These are phyloP conservation scores for Erythrophleum ivorense DNA, from an alignment of 331 rosid species.

Conservation along the genomic window DNA sequence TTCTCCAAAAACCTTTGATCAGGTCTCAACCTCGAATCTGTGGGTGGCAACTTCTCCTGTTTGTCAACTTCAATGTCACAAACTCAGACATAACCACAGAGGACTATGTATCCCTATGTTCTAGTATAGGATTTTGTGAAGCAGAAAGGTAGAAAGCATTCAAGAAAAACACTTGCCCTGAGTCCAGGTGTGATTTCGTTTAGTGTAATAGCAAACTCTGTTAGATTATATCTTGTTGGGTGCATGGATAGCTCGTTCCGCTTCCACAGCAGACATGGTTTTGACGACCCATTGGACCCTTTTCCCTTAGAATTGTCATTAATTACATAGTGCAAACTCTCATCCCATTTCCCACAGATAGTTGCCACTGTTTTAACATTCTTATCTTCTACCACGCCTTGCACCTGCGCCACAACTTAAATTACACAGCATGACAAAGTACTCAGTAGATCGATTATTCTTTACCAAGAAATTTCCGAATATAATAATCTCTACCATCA, in stretches of 20 bases:
- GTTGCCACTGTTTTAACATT: conserved; percentile 74
- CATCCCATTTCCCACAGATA: conserved; percentile 94
- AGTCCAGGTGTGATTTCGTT: conserved; percentile 83
- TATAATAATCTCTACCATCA: not conserved
- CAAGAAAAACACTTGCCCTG: conserved; percentile 51
- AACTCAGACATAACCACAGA: not conserved
- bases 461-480: not conserved
- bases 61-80: conserved; percentile 34
- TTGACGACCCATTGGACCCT: conserved; percentile 58
- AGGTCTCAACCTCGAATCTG: conserved; percentile 98
- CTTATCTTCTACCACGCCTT: conserved; percentile 83
- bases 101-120: not conserved
- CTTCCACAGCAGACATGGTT: conserved; percentile 74
- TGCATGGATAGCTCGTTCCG: conserved; percentile 57
- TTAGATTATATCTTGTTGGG: conserved; percentile 77
- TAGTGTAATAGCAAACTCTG: conserved; percentile 78
- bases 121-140: not conserved
- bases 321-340: conserved; percentile 65
- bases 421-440: conserved; percentile 33
- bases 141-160: not conserved
- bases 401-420: conserved; percentile 63
- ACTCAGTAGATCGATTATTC: conserved; percentile 15
- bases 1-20: conserved; percentile 94
- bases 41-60: conserved; percentile 93
- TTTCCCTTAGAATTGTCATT: conserved; percentile 76